Conservation (phyloP, 129 eudicot species). For the Mikania micrantha region DNA sequence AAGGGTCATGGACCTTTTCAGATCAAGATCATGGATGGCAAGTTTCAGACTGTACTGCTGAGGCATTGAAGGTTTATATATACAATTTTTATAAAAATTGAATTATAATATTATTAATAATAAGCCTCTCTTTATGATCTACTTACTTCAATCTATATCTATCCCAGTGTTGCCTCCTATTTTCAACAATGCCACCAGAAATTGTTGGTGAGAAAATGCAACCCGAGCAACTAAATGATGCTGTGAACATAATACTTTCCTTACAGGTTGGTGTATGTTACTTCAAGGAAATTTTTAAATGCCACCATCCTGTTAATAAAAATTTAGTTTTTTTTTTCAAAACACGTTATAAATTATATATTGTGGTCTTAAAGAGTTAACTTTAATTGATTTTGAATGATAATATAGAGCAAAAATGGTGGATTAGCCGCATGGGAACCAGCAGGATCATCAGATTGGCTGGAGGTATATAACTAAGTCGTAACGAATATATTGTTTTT, state of each 20-base stretch:
- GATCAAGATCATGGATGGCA: slow-evolving; percentile 98
- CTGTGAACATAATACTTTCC: slow-evolving; percentile 67
- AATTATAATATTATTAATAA: slow-evolving; percentile 3
- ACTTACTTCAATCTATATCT: background rate
- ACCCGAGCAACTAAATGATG: slow-evolving; percentile 48
- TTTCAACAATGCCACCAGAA: slow-evolving; percentile 75
- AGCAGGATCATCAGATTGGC: slow-evolving; percentile 64
- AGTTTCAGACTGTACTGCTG: slow-evolving; percentile 88
- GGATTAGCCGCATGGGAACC: slow-evolving; percentile 97
- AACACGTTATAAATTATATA: background rate
- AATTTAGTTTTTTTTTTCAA: background rate
- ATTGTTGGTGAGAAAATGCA: slow-evolving; percentile 65
- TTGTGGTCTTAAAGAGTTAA: background rate
- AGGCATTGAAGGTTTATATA: slow-evolving; percentile 59
- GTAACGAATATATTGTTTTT: background rate
- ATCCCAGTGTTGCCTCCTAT: slow-evolving; percentile 61
- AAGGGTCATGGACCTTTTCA: slow-evolving; percentile 92
- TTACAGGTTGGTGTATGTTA: slow-evolving; percentile 50
- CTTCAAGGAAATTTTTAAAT: background rate
- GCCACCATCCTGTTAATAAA: background rate
- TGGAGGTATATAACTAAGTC: slow-evolving; percentile 50
- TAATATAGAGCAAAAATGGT: slow-evolving; percentile 80
- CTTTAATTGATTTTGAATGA: background rate
- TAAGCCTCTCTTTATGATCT: background rate
- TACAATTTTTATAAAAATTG: background rate